Evolutionary conservation across 1,284 basidiomycete genomes (phyloP).

Genomic region (Ustilago crameri): DNA sequence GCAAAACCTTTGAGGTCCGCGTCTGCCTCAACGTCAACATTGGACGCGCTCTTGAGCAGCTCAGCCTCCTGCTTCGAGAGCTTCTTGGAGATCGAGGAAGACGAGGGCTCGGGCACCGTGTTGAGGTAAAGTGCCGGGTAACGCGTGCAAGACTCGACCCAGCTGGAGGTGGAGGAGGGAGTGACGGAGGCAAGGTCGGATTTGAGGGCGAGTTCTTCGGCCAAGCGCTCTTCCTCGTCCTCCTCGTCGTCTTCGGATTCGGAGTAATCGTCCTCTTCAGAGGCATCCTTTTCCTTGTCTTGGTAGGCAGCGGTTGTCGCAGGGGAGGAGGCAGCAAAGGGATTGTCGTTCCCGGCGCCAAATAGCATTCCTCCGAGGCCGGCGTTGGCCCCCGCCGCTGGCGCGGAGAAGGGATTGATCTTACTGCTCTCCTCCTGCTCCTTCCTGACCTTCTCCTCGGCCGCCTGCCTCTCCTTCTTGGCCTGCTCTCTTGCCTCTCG

Average conservation of each 20-base stretch:
- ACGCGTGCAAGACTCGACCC: constrained; percentile 43
- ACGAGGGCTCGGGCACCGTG: constrained; percentile 62
- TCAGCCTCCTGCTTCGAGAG: constrained; percentile 39
- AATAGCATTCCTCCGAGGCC: constrained; percentile 49
- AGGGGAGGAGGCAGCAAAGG: constrained; percentile 34
- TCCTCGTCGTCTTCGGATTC: constrained; percentile 52
- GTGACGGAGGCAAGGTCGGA: constrained; percentile 44
- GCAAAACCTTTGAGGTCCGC: constrained; percentile 47
- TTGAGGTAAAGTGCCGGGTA: constrained; percentile 62
- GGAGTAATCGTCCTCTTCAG: constrained; percentile 14
- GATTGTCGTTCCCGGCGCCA: constrained; percentile 46
- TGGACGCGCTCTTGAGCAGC: constrained; percentile 28
- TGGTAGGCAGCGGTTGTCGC: not conserved
- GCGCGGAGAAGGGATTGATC: constrained; percentile 48
- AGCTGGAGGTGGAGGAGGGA: constrained; percentile 32
- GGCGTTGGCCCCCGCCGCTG: constrained; percentile 17
- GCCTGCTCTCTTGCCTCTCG: constrained; percentile 33
- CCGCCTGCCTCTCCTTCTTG: constrained; percentile 38
- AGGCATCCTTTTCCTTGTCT: constrained; percentile 2
- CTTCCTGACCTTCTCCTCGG: constrained; percentile 30
- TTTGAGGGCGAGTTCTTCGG: constrained; percentile 65
- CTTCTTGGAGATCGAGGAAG: constrained; percentile 36
- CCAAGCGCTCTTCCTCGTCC: constrained; percentile 48
- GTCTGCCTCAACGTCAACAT: constrained; percentile 24
- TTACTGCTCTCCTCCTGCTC: constrained; percentile 51